These are phyloP conservation scores for Stenocarpella maydis DNA, from an alignment of 2,329 filamentous ascomycete genomes.

Conservation along the genomic window DNA sequence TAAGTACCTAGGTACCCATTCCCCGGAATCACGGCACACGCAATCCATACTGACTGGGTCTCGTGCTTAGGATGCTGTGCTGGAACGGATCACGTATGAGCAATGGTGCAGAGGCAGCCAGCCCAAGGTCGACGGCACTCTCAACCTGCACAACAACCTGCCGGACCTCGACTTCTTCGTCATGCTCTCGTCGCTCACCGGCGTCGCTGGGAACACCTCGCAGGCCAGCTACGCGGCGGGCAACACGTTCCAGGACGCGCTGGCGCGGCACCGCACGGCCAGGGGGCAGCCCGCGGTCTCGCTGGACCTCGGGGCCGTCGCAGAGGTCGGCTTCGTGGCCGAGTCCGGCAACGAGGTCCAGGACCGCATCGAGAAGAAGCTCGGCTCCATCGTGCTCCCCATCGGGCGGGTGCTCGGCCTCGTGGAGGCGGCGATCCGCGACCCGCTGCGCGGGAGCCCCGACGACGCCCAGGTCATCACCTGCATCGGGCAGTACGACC, in stretches of 20 bases:
- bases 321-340: constrained; percentile 35
- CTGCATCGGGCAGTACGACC: too few relatives aligned
- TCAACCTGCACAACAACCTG: constrained; percentile 43
- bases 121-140: constrained; percentile 17
- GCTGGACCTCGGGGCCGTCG: constrained; percentile 39
- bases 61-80: constrained; percentile 4
- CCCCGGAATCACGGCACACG: constrained; percentile 48
- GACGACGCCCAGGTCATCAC: too few relatives aligned
- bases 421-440: too few relatives aligned
- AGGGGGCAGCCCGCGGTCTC: constrained; percentile 38
- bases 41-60: constrained; percentile 49
- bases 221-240: constrained; percentile 40
- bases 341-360: too few relatives aligned
- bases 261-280: constrained; percentile 37
- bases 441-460: too few relatives aligned
- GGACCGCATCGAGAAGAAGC: too few relatives aligned
- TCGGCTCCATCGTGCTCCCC: too few relatives aligned
- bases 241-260: constrained; percentile 46
- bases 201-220: background rate
- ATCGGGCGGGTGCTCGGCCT: too few relatives aligned
- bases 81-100: constrained; percentile 15
- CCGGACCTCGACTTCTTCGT: constrained; percentile 34
- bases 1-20: constrained; percentile 42
- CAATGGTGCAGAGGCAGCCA: background rate
- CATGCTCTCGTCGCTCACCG: constrained; percentile 22